Conservation (phyloP, 2,329 filamentous ascomycete species). For the Neonectria magnoliae region DNA sequence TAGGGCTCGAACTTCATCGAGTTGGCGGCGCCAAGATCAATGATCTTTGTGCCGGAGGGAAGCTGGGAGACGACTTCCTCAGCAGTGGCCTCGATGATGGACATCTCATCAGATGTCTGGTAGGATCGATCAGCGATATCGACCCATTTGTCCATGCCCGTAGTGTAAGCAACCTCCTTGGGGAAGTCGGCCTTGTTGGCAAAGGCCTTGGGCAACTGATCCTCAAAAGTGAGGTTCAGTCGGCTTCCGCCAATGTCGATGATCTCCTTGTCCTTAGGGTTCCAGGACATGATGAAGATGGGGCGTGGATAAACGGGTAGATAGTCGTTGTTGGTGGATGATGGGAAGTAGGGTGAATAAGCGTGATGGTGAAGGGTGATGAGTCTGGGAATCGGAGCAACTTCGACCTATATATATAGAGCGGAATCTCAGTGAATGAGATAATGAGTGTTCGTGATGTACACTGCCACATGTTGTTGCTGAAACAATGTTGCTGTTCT, state of each 20-base stretch:
- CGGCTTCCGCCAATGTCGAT: conserved; percentile 36
- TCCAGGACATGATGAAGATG: background rate
- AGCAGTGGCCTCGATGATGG: conserved; percentile 33
- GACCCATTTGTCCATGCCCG: conserved; percentile 34
- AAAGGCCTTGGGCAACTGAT: conserved; percentile 26
- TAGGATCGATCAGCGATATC: conserved; percentile 30
- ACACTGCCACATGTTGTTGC: background rate
- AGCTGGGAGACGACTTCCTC: conserved; percentile 20
- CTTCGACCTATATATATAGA: background rate
- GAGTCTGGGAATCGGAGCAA: background rate
- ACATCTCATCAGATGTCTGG: conserved; percentile 29
- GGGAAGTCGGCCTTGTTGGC: conserved; percentile 28
- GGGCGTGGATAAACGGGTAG: background rate
- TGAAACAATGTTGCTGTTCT: background rate
- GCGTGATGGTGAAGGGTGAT: too few relatives aligned
- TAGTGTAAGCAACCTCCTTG: conserved; percentile 38
- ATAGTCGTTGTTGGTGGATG: background rate
- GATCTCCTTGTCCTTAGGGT: conserved; percentile 3
- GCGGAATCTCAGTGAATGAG: background rate
- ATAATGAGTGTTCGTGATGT: background rate
- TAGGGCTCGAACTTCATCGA: conserved; percentile 38
- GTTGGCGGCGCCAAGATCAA: conserved; percentile 36
- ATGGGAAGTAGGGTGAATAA: background rate
- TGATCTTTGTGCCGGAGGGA: conserved; percentile 21
- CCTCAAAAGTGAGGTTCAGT: conserved; percentile 17